phyloP scores from a whole-genome alignment of 169 alveolate species.

The Cryptosporidium sp. region DNA sequence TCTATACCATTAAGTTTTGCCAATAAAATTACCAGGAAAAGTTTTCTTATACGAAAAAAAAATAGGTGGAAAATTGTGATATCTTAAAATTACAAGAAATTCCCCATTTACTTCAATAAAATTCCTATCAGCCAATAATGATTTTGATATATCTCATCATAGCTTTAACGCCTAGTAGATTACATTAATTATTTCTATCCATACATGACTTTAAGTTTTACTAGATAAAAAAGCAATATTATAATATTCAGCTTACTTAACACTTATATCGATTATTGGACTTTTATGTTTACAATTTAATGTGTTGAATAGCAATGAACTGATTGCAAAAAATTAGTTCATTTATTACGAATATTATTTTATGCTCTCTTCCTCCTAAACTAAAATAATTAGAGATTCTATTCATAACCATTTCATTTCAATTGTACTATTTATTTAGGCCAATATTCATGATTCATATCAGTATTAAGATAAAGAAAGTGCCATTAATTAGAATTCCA shows the following conservation, averaged over 20 bases:
- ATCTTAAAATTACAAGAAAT: too few species aligned
- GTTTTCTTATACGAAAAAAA: too few species aligned
- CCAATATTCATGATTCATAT: background rate
- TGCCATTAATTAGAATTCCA: background rate
- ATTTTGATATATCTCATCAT: background rate
- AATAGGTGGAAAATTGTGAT: background rate
- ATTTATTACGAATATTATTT: too few species aligned
- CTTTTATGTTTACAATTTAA: background rate
- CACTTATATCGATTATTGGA: background rate
- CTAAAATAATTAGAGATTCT: background rate
- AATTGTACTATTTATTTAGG: background rate
- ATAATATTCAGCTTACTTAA: background rate
- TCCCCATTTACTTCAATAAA: background rate
- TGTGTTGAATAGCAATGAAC: background rate
- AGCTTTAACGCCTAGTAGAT: background rate
- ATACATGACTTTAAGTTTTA: background rate
- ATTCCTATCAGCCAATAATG: background rate
- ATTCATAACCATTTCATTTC: background rate
- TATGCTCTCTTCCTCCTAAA: background rate
- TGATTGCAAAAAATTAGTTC: too few species aligned
- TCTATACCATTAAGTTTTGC: background rate
- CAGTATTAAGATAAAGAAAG: background rate
- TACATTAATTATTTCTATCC: background rate
- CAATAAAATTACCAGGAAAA: background rate
- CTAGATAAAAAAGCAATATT: too few species aligned